Conservation (phyloP, 345 rosid genomes). For the Salix exigua region DNA sequence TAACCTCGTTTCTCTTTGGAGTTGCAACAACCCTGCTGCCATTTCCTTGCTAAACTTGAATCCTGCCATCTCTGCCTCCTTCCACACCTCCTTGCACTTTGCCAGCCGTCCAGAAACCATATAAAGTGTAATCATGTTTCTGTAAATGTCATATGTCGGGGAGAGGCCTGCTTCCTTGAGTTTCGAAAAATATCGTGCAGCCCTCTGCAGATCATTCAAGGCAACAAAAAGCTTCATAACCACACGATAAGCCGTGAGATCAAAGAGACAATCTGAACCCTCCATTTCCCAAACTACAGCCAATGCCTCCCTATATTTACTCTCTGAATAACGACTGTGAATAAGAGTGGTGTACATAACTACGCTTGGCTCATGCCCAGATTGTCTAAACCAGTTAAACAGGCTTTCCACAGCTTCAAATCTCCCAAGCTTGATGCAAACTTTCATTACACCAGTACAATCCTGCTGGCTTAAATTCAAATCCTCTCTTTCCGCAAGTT, state of each 20-base stretch:
- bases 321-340: slow-evolving; percentile 60
- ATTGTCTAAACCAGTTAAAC: slow-evolving; percentile 58
- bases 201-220: slow-evolving; percentile 65
- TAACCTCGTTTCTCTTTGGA: slow-evolving; percentile 32
- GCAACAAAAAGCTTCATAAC: slow-evolving; percentile 70
- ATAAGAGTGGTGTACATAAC: slow-evolving; percentile 84
- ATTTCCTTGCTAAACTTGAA: slow-evolving; percentile 48
- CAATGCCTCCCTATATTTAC: slow-evolving; percentile 71
- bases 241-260: slow-evolving; percentile 84
- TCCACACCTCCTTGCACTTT: slow-evolving; percentile 62
- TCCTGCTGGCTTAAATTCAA: slow-evolving; percentile 64
- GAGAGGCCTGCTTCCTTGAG: slow-evolving; percentile 83
- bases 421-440: slow-evolving; percentile 50
- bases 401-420: slow-evolving; percentile 64
- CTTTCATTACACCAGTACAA: slow-evolving; percentile 83
- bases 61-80: slow-evolving; percentile 78
- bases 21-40: slow-evolving; percentile 31
- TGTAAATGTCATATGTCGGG: slow-evolving; percentile 66
- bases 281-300: slow-evolving; percentile 90
- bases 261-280: slow-evolving; percentile 57
- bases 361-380: slow-evolving; percentile 52
- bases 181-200: slow-evolving; percentile 68
- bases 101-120: slow-evolving; percentile 54
- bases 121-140: slow-evolving; percentile 47
- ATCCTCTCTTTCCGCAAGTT: slow-evolving; percentile 63